Percentiles rank a stretch among this genome's conserved stretches.
Evolutionary conservation across 306 rosid genomes (phyloP).

Genomic region (Coriaria nepalensis): DNA sequence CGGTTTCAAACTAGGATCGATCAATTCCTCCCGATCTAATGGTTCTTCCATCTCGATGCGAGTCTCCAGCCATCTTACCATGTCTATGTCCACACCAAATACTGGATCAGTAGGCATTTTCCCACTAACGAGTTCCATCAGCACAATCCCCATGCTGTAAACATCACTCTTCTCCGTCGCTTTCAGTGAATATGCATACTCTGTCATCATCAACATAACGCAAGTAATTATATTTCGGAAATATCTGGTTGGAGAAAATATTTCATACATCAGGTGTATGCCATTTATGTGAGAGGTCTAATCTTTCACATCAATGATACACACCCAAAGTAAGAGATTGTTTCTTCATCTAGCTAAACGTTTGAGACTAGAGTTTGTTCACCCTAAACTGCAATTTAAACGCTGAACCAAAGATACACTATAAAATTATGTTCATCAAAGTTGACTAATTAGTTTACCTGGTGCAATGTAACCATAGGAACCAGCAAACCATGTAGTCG

Average conservation of each 20-base stretch:
- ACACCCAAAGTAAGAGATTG: no score
- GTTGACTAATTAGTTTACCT: conserved; percentile 29
- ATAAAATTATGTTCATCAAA: no score
- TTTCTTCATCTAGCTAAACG: no score
- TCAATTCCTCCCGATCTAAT: conserved; percentile 32
- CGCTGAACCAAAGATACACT: no score
- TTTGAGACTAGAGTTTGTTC: no score
- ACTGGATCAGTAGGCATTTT: conserved; percentile 59
- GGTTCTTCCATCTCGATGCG: conserved; percentile 31
- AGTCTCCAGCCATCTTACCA: conserved; percentile 91
- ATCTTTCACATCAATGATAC: no score
- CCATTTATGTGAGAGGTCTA: no score
- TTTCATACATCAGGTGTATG: no score
- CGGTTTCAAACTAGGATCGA: conserved; percentile 56
- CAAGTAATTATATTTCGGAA: no score
- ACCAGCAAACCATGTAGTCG: conserved; percentile 72
- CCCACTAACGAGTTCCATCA: conserved; percentile 89
- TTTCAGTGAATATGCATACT: conserved; percentile 69
- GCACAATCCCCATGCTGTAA: conserved; percentile 87
- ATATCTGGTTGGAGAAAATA: no score
- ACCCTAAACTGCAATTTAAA: no score
- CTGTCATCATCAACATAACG: conserved; percentile 12
- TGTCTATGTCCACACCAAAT: conserved; percentile 73
- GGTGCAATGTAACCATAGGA: conserved; percentile 93
- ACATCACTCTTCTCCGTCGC: conserved; percentile 90